A percentile compares a stretch with the other conserved stretches of the same genome.
Conservation (phyloP, 1,284 basidiomycete species). For the Melampsora larici-populina region DNA sequence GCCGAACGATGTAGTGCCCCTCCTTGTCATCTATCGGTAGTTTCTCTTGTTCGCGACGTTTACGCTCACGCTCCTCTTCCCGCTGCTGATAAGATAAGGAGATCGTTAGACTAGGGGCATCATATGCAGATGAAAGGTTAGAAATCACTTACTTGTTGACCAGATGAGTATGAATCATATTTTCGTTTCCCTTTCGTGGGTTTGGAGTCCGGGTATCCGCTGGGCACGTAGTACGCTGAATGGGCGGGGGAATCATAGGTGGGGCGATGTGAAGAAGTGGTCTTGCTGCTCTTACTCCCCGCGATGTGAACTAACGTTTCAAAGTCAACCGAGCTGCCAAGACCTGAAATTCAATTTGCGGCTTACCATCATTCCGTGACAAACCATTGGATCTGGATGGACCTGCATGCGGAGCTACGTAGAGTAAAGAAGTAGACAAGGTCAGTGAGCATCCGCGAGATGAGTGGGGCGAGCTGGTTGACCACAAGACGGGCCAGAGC, state of each 20-base stretch:
- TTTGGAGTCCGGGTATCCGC: neutral
- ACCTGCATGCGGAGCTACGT: conserved; percentile 29
- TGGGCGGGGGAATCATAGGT: neutral
- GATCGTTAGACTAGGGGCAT: neutral
- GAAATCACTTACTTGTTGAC: conserved; percentile 21
- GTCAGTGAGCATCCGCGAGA: neutral
- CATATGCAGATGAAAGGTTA: neutral
- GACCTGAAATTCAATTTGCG: neutral
- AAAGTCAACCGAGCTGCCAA: too few species aligned
- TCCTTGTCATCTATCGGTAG: conserved; percentile 83
- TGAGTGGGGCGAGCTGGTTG: too few species aligned
- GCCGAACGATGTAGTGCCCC: conserved; percentile 87
- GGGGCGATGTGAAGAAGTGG: too few species aligned
- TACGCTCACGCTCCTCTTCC: conserved; percentile 29
- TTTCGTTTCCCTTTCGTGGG: conserved; percentile 33
- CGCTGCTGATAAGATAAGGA: neutral
- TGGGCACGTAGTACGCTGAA: neutral
- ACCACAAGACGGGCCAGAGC: too few species aligned
- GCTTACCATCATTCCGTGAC: conserved; percentile 29
- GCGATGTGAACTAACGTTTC: too few species aligned
- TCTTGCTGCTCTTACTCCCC: too few species aligned
- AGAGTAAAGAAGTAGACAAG: neutral
- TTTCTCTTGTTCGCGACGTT: conserved; percentile 29
- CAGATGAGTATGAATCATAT: conserved; percentile 24
- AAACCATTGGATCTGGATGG: conserved; percentile 26